phyloP scores from a whole-genome alignment of 768 basidiomycete genomes.

The Rhodotorula graminis region DNA sequence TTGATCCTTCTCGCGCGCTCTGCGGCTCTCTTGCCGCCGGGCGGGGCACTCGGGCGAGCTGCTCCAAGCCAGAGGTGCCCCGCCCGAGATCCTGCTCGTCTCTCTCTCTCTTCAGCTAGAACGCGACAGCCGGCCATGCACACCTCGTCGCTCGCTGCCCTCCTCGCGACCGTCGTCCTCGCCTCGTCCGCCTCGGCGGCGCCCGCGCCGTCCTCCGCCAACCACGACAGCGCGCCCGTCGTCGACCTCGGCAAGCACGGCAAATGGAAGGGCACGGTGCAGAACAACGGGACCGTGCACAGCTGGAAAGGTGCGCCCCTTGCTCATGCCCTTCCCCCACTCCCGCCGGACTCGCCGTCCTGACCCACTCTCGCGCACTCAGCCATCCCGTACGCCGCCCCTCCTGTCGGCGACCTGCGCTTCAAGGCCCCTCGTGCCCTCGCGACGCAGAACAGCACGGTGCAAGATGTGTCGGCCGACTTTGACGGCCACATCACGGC shows the following conservation, averaged over 20 bases:
- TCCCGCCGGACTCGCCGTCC: no score
- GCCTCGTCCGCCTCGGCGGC: not conserved
- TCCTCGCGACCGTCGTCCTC: not conserved
- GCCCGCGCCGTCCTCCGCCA: not conserved
- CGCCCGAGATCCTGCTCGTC: not conserved
- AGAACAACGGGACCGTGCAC: conserved; percentile 32
- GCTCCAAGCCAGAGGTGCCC: no score
- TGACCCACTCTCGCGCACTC: not conserved
- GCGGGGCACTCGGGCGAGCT: no score
- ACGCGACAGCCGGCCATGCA: not conserved
- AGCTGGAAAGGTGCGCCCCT: conserved; percentile 10
- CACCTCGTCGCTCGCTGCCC: not conserved
- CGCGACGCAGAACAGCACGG: not conserved
- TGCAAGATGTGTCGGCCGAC: conserved; percentile 22
- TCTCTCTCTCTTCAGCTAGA: not conserved
- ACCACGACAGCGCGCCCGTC: not conserved
- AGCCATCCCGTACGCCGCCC: conserved; percentile 29
- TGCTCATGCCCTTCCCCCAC: no score
- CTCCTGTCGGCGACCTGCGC: conserved; percentile 29
- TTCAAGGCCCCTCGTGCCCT: conserved; percentile 27
- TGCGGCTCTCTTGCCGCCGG: no score
- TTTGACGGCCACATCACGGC: not conserved
- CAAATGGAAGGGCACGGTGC: conserved; percentile 8
- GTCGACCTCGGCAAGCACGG: conserved; percentile 25
- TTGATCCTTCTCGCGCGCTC: no score